Evolutionary conservation across 106 monocot genomes (phyloP).

Genomic region (Triglochin maritima): DNA sequence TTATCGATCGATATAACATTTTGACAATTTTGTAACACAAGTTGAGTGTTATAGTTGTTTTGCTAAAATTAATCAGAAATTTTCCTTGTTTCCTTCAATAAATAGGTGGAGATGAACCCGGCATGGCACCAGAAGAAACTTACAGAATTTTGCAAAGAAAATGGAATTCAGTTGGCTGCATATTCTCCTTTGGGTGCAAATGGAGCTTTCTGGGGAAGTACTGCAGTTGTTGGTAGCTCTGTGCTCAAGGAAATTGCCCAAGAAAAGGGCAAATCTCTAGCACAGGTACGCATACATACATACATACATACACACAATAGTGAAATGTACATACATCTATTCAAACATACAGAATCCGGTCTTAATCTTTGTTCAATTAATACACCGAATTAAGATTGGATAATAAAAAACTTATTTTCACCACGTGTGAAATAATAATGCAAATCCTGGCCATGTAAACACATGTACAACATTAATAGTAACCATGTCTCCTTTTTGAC

Average conservation of each 20-base stretch:
- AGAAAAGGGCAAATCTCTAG: conserved; percentile 3
- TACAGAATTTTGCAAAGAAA: conserved; percentile 8
- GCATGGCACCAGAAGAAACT: conserved; percentile 13
- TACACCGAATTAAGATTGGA: background rate
- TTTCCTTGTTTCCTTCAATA: too few relatives aligned
- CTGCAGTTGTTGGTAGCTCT: background rate
- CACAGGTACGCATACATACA: conserved; percentile 5
- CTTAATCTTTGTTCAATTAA: background rate
- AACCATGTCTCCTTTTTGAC: background rate
- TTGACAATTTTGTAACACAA: background rate
- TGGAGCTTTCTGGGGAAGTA: background rate
- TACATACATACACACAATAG: too few relatives aligned
- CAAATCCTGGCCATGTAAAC: background rate
- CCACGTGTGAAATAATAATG: background rate
- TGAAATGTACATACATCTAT: too few relatives aligned
- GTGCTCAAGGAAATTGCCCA: conserved; percentile 8
- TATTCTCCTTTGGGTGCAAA: conserved; percentile 13
- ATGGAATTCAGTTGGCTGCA: conserved; percentile 10
- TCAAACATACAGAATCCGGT: too few relatives aligned
- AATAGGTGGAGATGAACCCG: conserved; percentile 17
- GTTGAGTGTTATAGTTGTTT: background rate
- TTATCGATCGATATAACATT: background rate
- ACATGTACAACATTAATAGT: background rate
- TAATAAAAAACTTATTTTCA: background rate
- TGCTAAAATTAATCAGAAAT: too few relatives aligned